Evolutionary conservation across 2,329 filamentous ascomycete genomes (phyloP).

Genomic region (Thielaviopsis cerberus): DNA sequence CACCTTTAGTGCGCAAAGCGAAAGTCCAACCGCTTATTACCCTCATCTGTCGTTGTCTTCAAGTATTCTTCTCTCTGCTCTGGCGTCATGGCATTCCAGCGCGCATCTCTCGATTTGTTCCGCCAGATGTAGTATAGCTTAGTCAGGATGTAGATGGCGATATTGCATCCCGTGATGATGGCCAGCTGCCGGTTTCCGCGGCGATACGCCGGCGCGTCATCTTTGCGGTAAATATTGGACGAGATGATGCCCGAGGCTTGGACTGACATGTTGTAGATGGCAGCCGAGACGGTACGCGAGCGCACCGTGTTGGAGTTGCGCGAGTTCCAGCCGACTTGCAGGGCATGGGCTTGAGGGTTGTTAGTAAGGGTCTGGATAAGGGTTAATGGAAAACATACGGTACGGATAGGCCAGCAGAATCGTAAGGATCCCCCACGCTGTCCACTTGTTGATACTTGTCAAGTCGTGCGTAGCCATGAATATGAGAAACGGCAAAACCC

Average conservation of each 20-base stretch:
- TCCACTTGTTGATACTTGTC: constrained; percentile 17
- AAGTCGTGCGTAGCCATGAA: constrained; percentile 22
- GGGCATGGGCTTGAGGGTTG: constrained; percentile 30
- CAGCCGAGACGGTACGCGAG: constrained; percentile 37
- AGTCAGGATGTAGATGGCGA: constrained; percentile 27
- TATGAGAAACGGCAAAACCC: constrained; percentile 34
- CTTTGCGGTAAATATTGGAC: constrained; percentile 25
- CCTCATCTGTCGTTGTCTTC: constrained; percentile 23
- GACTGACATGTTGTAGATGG: constrained; percentile 33
- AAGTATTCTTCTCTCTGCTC: constrained; percentile 21
- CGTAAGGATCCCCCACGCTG: constrained; percentile 19
- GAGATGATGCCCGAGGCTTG: constrained; percentile 19
- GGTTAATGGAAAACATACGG: constrained; percentile 12
- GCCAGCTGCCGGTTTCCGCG: constrained; percentile 33
- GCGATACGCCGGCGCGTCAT: constrained; percentile 18
- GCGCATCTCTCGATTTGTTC: constrained; percentile 26
- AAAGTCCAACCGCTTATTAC: constrained; percentile 27
- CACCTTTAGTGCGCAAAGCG: constrained; percentile 21
- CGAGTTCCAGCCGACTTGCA: constrained; percentile 37
- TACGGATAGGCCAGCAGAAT: constrained; percentile 20
- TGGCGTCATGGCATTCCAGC: constrained; percentile 29
- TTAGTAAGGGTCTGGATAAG: constrained; percentile 13
- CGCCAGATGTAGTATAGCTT: constrained; percentile 34
- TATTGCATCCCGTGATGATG: constrained; percentile 28
- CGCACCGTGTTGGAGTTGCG: constrained; percentile 40